These are phyloP conservation scores for Sergeia podlipaevii DNA, from an alignment of 208 protist species.

Conservation along the genomic window DNA sequence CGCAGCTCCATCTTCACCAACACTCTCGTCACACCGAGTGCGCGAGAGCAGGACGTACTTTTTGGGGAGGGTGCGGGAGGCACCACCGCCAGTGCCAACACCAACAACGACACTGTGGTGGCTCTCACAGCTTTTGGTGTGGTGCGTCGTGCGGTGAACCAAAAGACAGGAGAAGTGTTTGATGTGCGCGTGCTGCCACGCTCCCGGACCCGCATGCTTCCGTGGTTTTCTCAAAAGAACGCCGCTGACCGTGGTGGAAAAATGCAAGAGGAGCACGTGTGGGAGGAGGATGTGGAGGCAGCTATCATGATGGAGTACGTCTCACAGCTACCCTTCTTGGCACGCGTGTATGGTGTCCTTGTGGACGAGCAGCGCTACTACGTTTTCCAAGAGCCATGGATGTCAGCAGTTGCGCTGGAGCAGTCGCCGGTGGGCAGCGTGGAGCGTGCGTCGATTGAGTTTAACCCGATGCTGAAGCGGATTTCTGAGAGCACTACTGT, in stretches of 20 bases:
- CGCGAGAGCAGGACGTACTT: neutral
- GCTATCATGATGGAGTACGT: slow-evolving; percentile 79
- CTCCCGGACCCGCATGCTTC: slow-evolving; percentile 46
- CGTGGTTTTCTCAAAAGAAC: slow-evolving; percentile 8
- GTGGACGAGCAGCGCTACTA: slow-evolving; percentile 79
- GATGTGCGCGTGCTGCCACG: slow-evolving; percentile 77
- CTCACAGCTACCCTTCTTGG: slow-evolving; percentile 63
- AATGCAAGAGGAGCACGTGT: slow-evolving; percentile 36
- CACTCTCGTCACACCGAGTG: slow-evolving; percentile 17
- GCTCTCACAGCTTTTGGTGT: slow-evolving; percentile 60
- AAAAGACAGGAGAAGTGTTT: slow-evolving; percentile 68
- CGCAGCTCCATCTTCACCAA: slow-evolving; percentile 65
- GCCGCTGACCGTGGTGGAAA: slow-evolving; percentile 17
- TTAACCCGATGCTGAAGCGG: slow-evolving; percentile 41
- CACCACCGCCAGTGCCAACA: slow-evolving; percentile 1
- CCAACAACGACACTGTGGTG: slow-evolving; percentile 37
- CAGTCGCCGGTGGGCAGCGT: slow-evolving; percentile 21
- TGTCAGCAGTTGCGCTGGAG: slow-evolving; percentile 64
- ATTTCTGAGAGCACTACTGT: slow-evolving; percentile 35
- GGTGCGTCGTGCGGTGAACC: slow-evolving; percentile 61
- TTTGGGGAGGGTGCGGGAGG: slow-evolving; percentile 8
- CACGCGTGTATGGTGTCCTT: slow-evolving; percentile 66
- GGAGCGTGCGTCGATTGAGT: slow-evolving; percentile 35
- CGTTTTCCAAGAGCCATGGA: slow-evolving; percentile 75
- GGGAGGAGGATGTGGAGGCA: slow-evolving; percentile 66